Conservation (phyloP, 805 yeast genomes). For the Ascoidea rubescens region DNA sequence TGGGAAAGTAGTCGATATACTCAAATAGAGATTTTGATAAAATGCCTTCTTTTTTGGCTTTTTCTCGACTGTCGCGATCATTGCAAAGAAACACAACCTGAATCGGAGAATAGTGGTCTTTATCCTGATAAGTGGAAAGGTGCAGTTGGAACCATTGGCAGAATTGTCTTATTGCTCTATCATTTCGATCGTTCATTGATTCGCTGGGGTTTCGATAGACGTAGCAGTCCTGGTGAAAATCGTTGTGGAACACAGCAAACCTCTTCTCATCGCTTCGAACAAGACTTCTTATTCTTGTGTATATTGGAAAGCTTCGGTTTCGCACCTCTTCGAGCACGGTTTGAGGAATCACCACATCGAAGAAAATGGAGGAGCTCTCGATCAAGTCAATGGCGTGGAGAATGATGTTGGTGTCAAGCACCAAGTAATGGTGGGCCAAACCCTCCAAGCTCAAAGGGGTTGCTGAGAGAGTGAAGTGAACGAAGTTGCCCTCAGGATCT, state of each 20-base stretch:
- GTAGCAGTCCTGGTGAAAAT: conserved; percentile 63
- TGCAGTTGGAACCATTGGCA: conserved; percentile 64
- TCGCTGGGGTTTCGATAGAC: conserved; percentile 51
- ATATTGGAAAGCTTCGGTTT: conserved; percentile 76
- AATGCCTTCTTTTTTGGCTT: conserved; percentile 41
- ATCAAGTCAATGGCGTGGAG: conserved; percentile 80
- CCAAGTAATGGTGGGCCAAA: conserved; percentile 64
- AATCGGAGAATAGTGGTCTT: conserved; percentile 21
- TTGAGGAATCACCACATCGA: conserved; percentile 90
- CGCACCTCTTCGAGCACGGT: conserved; percentile 89
- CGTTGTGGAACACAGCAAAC: conserved; percentile 87
- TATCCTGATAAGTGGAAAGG: conserved; percentile 21
- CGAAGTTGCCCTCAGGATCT: conserved; percentile 55
- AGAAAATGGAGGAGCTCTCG: conserved; percentile 56
- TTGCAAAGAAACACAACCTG: conserved; percentile 55
- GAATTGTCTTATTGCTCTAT: conserved; percentile 71
- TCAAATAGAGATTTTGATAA: conserved; percentile 41
- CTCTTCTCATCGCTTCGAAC: conserved; percentile 66
- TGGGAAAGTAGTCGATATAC: conserved; percentile 60
- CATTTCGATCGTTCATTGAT: conserved; percentile 78
- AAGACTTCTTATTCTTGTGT: conserved; percentile 67
- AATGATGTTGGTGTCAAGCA: conserved; percentile 80
- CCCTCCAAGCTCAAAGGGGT: conserved; percentile 34
- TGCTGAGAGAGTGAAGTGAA: conserved; percentile 50
- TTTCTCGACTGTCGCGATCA: conserved; percentile 51